Evolutionary conservation across 1,284 basidiomycete species (phyloP), one percentile per base, ranked within the genome.

Genomic region (Somion occarium): DNA sequence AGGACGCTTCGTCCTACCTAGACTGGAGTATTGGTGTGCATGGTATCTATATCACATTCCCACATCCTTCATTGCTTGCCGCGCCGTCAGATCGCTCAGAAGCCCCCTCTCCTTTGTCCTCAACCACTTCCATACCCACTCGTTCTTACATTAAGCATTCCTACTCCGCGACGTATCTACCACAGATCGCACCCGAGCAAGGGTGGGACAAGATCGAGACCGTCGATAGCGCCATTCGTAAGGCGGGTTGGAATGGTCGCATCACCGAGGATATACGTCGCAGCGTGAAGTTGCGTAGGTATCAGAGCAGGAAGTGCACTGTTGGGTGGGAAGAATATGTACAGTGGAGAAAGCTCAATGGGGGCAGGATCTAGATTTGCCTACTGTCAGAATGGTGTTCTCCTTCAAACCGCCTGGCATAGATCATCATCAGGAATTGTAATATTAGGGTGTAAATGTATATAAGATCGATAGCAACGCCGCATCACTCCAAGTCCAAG

Each of bases 1-100:
- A 95, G 70, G 81, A 90, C 61, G 92, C 86, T 50, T 65, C 77
- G 20, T 83, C 87, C 38, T 94, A 96, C 62, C 82, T 96, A 48
- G 92, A 94, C 69, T 99, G 96, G 96, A 85, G 83, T 5, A 69
- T 96, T 54, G 96, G 95, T 53, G 78, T 80, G 2, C 96, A 99
- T 69, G 96, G 96, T 46, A 95, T 98, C 66, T 82, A 89, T 66
- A 89, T 99, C 57, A 80, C 83, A 19, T 91, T 98, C 67, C 79
- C 85, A 23, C 85, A 92, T 63, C 94, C 93, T 13, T 76, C 82
- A 3, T 60, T 76, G 59, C 69, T 84, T 56, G 69, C 75, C 25
- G 46, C 66, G 7, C 59, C 78, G 11, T 66, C 75, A 12, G 74
- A 74, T n/a, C 73, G 80, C 5, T 82, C 80, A 19, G 75, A 73